Evolutionary conservation across 2,329 filamentous ascomycete species (phyloP).

Genomic region (Dactylellina cionopaga): DNA sequence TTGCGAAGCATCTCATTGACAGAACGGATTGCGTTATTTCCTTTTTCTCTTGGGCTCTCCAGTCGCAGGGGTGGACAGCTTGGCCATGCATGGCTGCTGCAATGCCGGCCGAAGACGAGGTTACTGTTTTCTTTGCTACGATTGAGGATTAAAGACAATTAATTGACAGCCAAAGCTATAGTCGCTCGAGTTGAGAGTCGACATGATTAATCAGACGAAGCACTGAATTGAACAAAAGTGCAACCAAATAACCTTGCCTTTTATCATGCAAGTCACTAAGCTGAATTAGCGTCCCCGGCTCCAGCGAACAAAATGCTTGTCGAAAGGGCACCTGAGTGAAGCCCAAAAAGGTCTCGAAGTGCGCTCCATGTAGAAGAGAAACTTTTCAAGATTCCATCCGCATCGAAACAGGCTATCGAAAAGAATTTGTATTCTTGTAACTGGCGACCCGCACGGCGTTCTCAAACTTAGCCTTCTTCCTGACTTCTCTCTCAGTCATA

Average conservation of each 20-base stretch:
- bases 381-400: slow-evolving; percentile 25
- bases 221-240: slow-evolving; percentile 35
- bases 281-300: slow-evolving; percentile 32
- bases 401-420: slow-evolving; percentile 19
- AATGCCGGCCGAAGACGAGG: slow-evolving; percentile 26
- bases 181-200: slow-evolving; percentile 13
- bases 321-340: slow-evolving; percentile 25
- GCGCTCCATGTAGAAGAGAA: slow-evolving; percentile 5
- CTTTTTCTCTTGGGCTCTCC: slow-evolving; percentile 33
- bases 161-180: too few relatives aligned
- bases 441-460: slow-evolving; percentile 30
- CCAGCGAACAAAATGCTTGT: slow-evolving; percentile 28
- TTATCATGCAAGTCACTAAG: slow-evolving; percentile 42
- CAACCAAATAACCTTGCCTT: slow-evolving; percentile 35
- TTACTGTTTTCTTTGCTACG: slow-evolving; percentile 27
- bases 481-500: background rate
- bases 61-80: slow-evolving; percentile 28
- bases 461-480: background rate
- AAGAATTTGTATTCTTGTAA: slow-evolving; percentile 44
- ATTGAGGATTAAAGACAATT: background rate
- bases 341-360: slow-evolving; percentile 13
- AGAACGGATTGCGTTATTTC: slow-evolving; percentile 51
- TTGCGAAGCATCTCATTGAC: slow-evolving; percentile 40
- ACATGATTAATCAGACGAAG: slow-evolving; percentile 46
- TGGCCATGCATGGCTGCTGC: slow-evolving; percentile 27